These are phyloP conservation scores for Colletotrichum sp. DNA, from an alignment of 2,329 filamentous ascomycete genomes.

Conservation along the genomic window DNA sequence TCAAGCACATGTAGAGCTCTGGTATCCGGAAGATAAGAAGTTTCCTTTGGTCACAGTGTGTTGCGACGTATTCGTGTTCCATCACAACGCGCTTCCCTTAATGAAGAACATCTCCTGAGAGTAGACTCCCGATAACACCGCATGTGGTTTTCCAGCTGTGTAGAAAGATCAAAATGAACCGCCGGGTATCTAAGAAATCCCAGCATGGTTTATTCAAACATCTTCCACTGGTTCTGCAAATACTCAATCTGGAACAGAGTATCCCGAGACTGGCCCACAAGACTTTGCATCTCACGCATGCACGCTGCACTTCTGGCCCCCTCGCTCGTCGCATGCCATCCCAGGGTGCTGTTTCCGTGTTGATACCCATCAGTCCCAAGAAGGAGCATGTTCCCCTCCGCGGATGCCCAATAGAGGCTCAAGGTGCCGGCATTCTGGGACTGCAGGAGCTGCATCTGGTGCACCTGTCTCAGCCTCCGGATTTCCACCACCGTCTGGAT, in stretches of 20 bases:
- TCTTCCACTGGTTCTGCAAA: background rate
- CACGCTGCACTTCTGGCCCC: background rate
- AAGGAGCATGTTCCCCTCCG: accelerated
- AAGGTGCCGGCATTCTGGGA: background rate
- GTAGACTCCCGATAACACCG: too few species aligned
- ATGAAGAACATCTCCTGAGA: too few species aligned
- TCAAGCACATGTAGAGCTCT: too few species aligned
- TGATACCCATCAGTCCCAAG: background rate
- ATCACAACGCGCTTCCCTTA: too few species aligned
- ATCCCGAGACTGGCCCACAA: accelerated
- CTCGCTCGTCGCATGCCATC: background rate
- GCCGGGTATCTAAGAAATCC: too few species aligned
- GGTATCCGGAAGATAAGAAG: too few species aligned
- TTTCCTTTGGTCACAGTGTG: too few species aligned
- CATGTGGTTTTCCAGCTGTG: too few species aligned
- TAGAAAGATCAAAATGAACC: too few species aligned
- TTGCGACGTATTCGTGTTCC: too few species aligned
- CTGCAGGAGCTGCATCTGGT: background rate
- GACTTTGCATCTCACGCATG: accelerated
- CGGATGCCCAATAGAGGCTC: background rate
- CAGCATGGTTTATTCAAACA: too few species aligned
- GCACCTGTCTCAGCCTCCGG: background rate
- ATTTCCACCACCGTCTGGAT: background rate
- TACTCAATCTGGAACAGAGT: background rate
- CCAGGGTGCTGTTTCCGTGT: background rate